Conservation (phyloP, 768 basidiomycete species). For the Russula sp. region DNA sequence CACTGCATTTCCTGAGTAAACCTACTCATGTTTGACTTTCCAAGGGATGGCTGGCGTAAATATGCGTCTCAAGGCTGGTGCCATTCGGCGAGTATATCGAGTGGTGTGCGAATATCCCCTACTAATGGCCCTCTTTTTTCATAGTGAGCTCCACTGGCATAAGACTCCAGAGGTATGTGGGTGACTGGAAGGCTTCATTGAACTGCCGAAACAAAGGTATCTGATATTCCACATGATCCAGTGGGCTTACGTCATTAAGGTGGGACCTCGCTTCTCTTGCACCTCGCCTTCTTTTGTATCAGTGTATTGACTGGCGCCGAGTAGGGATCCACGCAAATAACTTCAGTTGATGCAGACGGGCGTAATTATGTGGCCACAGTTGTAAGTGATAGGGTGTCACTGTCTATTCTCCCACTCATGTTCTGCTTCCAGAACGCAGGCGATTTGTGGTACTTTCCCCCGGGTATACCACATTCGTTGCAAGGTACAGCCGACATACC, state of each 20-base stretch:
- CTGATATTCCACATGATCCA: slow-evolving; percentile 2
- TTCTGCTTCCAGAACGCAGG: slow-evolving; percentile 10
- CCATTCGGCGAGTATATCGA: slow-evolving; percentile 22
- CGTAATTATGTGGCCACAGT: slow-evolving; percentile 14
- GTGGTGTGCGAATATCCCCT: not conserved
- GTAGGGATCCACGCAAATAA: slow-evolving; percentile 19
- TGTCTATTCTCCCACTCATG: not conserved
- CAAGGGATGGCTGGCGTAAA: slow-evolving; percentile 29
- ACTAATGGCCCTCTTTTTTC: not conserved
- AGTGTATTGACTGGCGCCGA: not conserved
- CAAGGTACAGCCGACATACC: slow-evolving; percentile 29
- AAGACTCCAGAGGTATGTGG: slow-evolving; percentile 24
- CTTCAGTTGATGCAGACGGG: slow-evolving; percentile 14
- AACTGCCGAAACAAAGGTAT: not conserved
- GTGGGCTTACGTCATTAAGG: slow-evolving; percentile 32
- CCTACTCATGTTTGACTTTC: not conserved
- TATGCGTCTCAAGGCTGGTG: slow-evolving; percentile 30
- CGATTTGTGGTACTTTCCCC: slow-evolving; percentile 29
- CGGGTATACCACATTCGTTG: slow-evolving; percentile 33
- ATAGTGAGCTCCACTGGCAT: slow-evolving; percentile 34
- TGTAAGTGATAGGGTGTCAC: slow-evolving; percentile 4
- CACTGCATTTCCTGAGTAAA: not conserved
- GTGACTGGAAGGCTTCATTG: not conserved
- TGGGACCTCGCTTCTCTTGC: not conserved
- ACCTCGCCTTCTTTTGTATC: not conserved